Evolutionary conservation across 208 protist species (phyloP).

Genomic region (Leishmania martiniquensis): DNA sequence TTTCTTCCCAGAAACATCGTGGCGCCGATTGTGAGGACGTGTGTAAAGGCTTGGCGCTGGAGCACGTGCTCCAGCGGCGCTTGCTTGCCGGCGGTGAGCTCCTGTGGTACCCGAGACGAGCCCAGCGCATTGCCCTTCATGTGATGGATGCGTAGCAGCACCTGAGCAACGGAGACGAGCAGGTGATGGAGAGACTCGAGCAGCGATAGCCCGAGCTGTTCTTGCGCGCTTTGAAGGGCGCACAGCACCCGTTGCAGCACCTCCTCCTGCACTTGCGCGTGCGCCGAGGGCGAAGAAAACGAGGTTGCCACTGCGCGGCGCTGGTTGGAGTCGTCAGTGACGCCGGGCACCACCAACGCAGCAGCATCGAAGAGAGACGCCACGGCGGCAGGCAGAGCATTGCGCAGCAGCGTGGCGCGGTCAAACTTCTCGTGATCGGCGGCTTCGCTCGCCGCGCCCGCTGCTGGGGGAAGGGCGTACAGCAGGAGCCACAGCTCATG

Average conservation of each 20-base stretch:
- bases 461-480: constrained; percentile 23
- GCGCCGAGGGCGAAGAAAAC: not conserved
- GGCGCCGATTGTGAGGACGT: constrained; percentile 25
- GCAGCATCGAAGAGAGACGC: constrained; percentile 4
- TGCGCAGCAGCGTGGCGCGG: constrained; percentile 11
- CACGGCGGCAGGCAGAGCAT: constrained; percentile 16
- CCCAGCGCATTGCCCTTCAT: not conserved
- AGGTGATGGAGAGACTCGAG: constrained; percentile 34
- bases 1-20: constrained; percentile 30
- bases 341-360: not conserved
- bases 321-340: not conserved
- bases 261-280: not conserved
- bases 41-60: constrained; percentile 1
- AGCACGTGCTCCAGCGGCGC: not conserved
- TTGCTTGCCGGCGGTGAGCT: not conserved
- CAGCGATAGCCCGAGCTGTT: constrained; percentile 17
- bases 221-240: constrained; percentile 23
- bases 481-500: constrained; percentile 28
- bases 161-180: constrained; percentile 13
- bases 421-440: constrained; percentile 2
- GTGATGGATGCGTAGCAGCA: constrained; percentile 28
- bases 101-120: not conserved
- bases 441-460: constrained; percentile 3
- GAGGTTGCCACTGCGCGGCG: not conserved
- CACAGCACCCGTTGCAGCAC: constrained; percentile 11